These are phyloP conservation scores for Pseudogymnoascus sp. DNA, from an alignment of 2,329 filamentous ascomycete species.

Conservation along the genomic window DNA sequence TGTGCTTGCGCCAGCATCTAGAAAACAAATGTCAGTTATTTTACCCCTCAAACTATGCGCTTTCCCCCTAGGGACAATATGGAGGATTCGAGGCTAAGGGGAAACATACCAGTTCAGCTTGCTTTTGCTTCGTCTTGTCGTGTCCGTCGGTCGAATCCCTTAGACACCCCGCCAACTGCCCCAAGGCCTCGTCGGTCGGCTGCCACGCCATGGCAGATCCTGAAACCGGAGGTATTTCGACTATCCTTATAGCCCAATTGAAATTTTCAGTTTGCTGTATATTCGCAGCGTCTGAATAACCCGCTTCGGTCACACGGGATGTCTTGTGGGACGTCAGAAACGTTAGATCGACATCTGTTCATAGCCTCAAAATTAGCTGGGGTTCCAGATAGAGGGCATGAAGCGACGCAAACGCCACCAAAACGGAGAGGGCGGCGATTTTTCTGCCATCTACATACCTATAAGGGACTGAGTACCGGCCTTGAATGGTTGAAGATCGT, in stretches of 20 bases:
- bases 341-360: slow-evolving; percentile 22
- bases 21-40: slow-evolving; percentile 9
- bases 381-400: neutral
- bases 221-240: slow-evolving; percentile 7
- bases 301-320: slow-evolving; percentile 24
- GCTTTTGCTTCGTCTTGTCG: slow-evolving; percentile 72
- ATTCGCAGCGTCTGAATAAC: slow-evolving; percentile 15
- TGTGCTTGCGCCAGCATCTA: slow-evolving; percentile 93
- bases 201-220: slow-evolving; percentile 72
- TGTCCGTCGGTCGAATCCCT: slow-evolving; percentile 86
- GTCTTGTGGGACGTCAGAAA: slow-evolving; percentile 26
- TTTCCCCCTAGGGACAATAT: neutral
- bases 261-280: slow-evolving; percentile 4
- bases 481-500: slow-evolving; percentile 6
- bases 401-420: slow-evolving; percentile 1
- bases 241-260: neutral
- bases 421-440: neutral
- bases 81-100: slow-evolving; percentile 16
- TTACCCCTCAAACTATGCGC: neutral
- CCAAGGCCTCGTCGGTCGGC: slow-evolving; percentile 76
- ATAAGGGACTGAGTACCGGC: slow-evolving; percentile 6
- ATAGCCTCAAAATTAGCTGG: slow-evolving; percentile 10
- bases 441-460: slow-evolving; percentile 7
- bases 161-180: slow-evolving; percentile 81
- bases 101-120: slow-evolving; percentile 54